Evolutionary conservation across 192 early-diverging fungal genomes (phyloP).

Genomic region (Coemansia sp.): DNA sequence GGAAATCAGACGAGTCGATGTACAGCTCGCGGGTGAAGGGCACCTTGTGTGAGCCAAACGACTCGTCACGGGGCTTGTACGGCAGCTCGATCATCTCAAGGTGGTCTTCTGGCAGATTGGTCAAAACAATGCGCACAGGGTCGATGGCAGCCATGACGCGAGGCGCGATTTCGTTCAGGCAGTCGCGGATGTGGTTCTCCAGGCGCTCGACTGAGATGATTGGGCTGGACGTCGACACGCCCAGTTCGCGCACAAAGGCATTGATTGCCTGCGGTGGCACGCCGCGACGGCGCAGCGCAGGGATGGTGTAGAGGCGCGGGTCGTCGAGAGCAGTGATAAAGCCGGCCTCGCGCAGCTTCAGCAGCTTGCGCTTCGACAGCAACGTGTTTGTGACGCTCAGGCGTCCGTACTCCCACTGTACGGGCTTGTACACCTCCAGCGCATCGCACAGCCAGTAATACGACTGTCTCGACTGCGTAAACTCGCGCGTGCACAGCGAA

Average conservation of each 20-base stretch:
- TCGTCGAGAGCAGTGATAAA: conserved; percentile 92
- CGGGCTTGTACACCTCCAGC: conserved; percentile 98
- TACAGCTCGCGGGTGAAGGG: conserved; percentile 92
- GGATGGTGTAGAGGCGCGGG: conserved; percentile 94
- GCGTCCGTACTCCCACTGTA: conserved; percentile 99
- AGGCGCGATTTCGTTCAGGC: conserved; percentile 87
- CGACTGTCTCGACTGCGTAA: conserved; percentile 85
- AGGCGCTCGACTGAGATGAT: conserved; percentile 83
- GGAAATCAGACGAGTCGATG: conserved; percentile 96
- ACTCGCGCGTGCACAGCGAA: conserved; percentile 98
- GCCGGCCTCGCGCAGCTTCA: conserved; percentile 78
- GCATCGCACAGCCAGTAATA: conserved; percentile 99
- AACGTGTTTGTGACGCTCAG: conserved; percentile 92
- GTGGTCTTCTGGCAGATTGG: conserved; percentile 84
- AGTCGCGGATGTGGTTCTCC: conserved; percentile 94
- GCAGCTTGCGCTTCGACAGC: conserved; percentile 97
- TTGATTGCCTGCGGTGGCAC: conserved; percentile 98
- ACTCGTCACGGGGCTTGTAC: conserved; percentile 85
- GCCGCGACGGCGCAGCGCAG: conserved; percentile 92
- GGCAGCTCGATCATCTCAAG: conserved; percentile 76
- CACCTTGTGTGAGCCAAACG: conserved; percentile 82
- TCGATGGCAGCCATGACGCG: conserved; percentile 89
- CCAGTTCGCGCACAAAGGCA: conserved; percentile 92
- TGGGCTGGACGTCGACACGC: conserved; percentile 75
- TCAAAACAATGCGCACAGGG: conserved; percentile 85